Percentiles rank a stretch among this genome's conserved stretches.
Conservation (phyloP, 1,284 basidiomycete genomes). For the Melampsora americana region DNA sequence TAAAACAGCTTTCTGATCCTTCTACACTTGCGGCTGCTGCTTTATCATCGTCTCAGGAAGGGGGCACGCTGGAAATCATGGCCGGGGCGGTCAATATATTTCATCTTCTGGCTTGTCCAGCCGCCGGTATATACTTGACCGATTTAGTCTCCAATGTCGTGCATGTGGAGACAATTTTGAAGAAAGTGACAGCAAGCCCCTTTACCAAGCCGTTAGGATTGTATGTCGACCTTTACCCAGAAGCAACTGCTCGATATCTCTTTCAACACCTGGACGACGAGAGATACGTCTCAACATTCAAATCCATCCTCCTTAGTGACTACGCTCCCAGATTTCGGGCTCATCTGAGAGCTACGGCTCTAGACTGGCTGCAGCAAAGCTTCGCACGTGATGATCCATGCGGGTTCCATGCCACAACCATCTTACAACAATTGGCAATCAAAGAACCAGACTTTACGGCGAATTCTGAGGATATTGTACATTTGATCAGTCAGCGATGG, state of each 20-base stretch:
- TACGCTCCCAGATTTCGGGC: constrained; percentile 49
- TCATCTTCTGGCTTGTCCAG: constrained; percentile 78
- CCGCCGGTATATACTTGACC: constrained; percentile 88
- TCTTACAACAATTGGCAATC: constrained; percentile 33
- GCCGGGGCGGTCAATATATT: constrained; percentile 94
- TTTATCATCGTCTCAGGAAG: constrained; percentile 74
- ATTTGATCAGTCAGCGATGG: constrained; percentile 43
- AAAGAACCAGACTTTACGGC: constrained; percentile 36
- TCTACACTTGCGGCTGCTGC: constrained; percentile 77
- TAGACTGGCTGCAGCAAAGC: constrained; percentile 40
- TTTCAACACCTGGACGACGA: constrained; percentile 67
- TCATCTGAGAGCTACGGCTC: constrained; percentile 40
- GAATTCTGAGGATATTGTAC: constrained; percentile 27
- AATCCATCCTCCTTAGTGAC: constrained; percentile 49
- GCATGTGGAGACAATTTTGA: constrained; percentile 86
- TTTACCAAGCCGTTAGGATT: constrained; percentile 90
- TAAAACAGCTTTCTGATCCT: constrained; percentile 78
- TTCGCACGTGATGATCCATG: constrained; percentile 7
- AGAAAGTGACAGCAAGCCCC: constrained; percentile 82
- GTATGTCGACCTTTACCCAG: constrained; percentile 85
- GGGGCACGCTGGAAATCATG: constrained; percentile 86
- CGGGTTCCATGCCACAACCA: constrained; percentile 37
- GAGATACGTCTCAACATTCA: constrained; percentile 47
- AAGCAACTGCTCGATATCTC: constrained; percentile 79
- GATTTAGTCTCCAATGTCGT: constrained; percentile 81